These are phyloP conservation scores for Nadsonia starkeyi-henricii DNA, from an alignment of 1,139 yeast genomes.

Conservation along the genomic window DNA sequence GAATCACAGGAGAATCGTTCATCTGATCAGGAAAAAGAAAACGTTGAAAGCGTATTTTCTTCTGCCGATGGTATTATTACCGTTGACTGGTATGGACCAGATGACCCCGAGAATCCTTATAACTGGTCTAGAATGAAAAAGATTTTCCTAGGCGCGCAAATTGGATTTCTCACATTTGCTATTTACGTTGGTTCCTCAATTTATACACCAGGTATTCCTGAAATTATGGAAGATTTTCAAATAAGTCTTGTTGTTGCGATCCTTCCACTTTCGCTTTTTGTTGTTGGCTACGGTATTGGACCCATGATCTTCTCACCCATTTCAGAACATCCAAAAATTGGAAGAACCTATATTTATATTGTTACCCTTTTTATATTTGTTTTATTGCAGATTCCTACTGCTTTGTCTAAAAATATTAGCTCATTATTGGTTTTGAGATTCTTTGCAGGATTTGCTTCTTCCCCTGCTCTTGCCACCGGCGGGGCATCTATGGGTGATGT, in stretches of 20 bases:
- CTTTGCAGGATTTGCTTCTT: conserved; percentile 63
- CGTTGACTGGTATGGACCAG: conserved; percentile 32
- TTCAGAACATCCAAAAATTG: conserved; percentile 35
- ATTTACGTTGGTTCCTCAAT: conserved; percentile 49
- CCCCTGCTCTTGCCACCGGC: conserved; percentile 76
- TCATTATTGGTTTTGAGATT: conserved; percentile 48
- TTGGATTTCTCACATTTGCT: conserved; percentile 33
- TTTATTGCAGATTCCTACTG: conserved; percentile 18
- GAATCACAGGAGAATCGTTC: neutral
- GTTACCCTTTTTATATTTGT: conserved; percentile 31
- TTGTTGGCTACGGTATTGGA: conserved; percentile 42
- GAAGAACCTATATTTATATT: conserved; percentile 40
- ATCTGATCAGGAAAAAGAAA: too few relatives aligned
- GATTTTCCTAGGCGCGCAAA: conserved; percentile 26
- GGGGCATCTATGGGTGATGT: conserved; percentile 71
- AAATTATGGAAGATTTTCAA: conserved; percentile 30
- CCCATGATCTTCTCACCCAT: conserved; percentile 41
- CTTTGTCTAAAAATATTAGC: conserved; percentile 36
- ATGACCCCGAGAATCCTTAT: conserved; percentile 42
- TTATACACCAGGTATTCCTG: conserved; percentile 39
- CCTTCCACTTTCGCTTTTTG: conserved; percentile 40
- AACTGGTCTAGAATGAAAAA: conserved; percentile 37
- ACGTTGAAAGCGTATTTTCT: too few relatives aligned
- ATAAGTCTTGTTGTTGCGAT: conserved; percentile 31
- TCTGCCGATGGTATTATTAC: neutral